Evolutionary conservation across 805 yeast genomes (phyloP).

Genomic region (Schwanniomyces pseudopolymorphus): DNA sequence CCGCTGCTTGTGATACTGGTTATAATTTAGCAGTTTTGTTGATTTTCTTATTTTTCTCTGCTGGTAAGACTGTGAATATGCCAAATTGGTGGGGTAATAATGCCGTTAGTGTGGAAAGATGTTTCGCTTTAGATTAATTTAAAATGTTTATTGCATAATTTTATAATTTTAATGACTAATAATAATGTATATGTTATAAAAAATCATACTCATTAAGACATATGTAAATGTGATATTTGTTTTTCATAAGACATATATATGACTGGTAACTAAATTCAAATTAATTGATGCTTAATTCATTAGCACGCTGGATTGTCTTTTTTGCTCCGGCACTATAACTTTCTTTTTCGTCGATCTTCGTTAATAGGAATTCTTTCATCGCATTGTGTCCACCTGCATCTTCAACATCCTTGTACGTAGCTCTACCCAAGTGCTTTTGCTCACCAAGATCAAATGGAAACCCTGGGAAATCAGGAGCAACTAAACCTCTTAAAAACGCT

Average conservation of each 20-base stretch:
- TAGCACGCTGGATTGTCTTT: conserved; percentile 7
- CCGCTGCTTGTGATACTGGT: conserved; percentile 54
- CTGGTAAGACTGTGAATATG: conserved; percentile 19
- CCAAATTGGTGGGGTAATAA: conserved; percentile 56
- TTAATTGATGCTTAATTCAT: conserved; percentile 2
- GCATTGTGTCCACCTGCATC: conserved; percentile 16
- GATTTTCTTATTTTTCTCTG: conserved; percentile 36
- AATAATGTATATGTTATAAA: background rate
- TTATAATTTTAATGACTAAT: too few relatives aligned
- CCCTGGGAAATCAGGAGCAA: conserved; percentile 27
- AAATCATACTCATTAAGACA: too few relatives aligned
- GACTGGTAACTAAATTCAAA: too few relatives aligned
- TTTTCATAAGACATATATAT: too few relatives aligned
- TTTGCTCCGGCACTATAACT: conserved; percentile 10
- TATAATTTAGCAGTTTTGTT: conserved; percentile 42
- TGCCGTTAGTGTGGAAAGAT: conserved; percentile 41
- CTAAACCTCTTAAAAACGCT: conserved; percentile 16
- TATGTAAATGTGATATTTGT: too few relatives aligned
- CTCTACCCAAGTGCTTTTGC: conserved; percentile 19
- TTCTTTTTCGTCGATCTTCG: conserved; percentile 10
- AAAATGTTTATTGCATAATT: background rate
- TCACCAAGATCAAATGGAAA: conserved; percentile 20
- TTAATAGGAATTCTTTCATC: conserved; percentile 16
- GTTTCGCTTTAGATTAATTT: conserved; percentile 33
- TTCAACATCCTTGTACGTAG: conserved; percentile 15